Evolutionary conservation across 2,329 filamentous ascomycete genomes (phyloP).

Genomic region (Clarireedia homoeocarpa): DNA sequence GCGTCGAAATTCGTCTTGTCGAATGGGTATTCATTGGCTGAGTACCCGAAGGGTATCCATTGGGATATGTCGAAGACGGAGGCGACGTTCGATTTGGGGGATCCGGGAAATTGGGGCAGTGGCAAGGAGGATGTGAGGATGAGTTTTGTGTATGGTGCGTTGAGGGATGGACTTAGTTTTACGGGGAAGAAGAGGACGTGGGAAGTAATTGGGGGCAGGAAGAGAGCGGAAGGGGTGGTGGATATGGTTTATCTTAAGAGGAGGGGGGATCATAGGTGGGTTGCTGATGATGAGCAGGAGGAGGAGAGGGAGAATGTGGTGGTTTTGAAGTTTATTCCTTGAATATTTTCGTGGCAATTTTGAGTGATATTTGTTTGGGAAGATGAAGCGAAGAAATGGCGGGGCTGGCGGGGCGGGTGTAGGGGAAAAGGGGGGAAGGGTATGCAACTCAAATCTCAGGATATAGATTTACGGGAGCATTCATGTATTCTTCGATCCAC

Average conservation of each 20-base stretch:
- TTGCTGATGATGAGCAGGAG: slow-evolving; percentile 19
- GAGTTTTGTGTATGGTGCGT: slow-evolving; percentile 40
- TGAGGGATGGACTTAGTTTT: slow-evolving; percentile 38
- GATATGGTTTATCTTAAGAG: slow-evolving; percentile 47
- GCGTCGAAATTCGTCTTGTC: slow-evolving; percentile 20
- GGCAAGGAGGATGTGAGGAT: slow-evolving; percentile 17
- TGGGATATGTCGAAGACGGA: slow-evolving; percentile 26
- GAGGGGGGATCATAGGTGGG: slow-evolving; percentile 46
- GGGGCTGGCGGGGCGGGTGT: no score
- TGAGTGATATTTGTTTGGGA: background rate
- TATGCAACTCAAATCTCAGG: background rate
- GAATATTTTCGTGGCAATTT: background rate
- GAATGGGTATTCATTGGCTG: slow-evolving; percentile 24
- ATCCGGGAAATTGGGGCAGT: slow-evolving; percentile 19
- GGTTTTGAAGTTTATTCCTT: slow-evolving; percentile 12
- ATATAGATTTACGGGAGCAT: background rate
- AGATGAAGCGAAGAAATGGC: background rate
- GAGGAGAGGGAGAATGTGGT: slow-evolving; percentile 23
- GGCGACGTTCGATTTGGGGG: slow-evolving; percentile 23
- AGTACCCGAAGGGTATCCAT: slow-evolving; percentile 27
- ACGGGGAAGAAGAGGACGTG: slow-evolving; percentile 45
- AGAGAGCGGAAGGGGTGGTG: slow-evolving; percentile 42
- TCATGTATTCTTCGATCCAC: no score
- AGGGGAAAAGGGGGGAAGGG: background rate
- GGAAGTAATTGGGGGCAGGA: slow-evolving; percentile 43